Evolutionary conservation across 2,329 filamentous ascomycete genomes (phyloP), one percentile per base, ranked within the genome.

Genomic region (Fusarium nygamai): DNA sequence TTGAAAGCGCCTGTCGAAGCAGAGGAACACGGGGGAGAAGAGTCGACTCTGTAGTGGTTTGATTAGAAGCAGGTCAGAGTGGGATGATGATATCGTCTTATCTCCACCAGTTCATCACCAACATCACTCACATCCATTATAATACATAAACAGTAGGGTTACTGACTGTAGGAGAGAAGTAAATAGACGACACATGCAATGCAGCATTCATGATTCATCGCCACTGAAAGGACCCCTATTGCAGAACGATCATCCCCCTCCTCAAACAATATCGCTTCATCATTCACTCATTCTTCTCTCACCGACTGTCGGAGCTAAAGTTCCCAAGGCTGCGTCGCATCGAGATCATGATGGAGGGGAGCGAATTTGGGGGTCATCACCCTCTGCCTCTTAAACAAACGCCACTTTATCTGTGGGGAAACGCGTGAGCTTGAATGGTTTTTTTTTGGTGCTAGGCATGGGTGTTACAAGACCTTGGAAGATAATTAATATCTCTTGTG

Each of bases 351-450:
- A 63, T 56, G 48, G 50, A 64, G 63, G 56, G 50, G 50, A 36
- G 50, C 20, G 50, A 46, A 36, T 44, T 69, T 67, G 66, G 67
- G 67, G 64, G 68, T 72, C 72, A 75, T 67, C 63, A 44, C 61
- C 67, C 61, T 33, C 31, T 33, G 33, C 33, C 33, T 33, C 66
- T 73, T 53, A 34, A 24, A 46, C 34, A 69, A 61, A 61, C 67
- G 63, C 69, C 67, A 64, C 54, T 67, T 67, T 61, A 66, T 76
- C 75, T 64, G 76, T 78, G 75, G 76, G 73, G 76, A 78, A 78
- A 76, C 71, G 76, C 76, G 75, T 78, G 76, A 77, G 76, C 64
- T 75, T 34, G 31, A 36, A 41, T 39, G n/a, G 34, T 44, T 46
- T 47, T 65, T 63, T 62, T 65, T 60, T 56, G 41, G 66, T 69